phyloP scores from a whole-genome alignment of 768 basidiomycete species.

The Agrocybe pediades region DNA sequence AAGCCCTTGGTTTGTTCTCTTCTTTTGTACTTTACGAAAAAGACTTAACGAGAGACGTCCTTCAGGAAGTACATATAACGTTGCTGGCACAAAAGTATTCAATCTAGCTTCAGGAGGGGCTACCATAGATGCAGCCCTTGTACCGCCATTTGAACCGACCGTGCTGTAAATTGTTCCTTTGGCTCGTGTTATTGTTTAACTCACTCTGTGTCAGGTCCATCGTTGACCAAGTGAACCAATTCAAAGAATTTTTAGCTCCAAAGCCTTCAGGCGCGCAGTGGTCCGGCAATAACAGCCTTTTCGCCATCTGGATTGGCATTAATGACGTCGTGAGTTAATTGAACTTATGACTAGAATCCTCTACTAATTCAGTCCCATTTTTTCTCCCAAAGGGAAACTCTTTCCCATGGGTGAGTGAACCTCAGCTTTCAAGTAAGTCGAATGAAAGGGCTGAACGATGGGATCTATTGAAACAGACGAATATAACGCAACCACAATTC shows the following conservation, averaged over 20 bases:
- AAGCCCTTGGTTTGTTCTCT: conserved; percentile 43
- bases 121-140: conserved; percentile 56
- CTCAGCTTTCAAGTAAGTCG: conserved; percentile 6
- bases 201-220: conserved; percentile 34
- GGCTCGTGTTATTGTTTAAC: not conserved
- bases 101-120: conserved; percentile 62
- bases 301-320: conserved; percentile 68
- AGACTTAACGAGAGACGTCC: not conserved
- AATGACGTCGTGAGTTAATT: conserved; percentile 54
- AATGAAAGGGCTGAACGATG: not conserved
- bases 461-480: conserved; percentile 26
- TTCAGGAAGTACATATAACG: conserved; percentile 59
- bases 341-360: not conserved
- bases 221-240: conserved; percentile 59
- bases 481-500: conserved; percentile 36
- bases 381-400: conserved; percentile 42
- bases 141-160: conserved; percentile 48
- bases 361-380: too few species aligned
- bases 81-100: conserved; percentile 51
- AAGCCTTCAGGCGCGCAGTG: conserved; percentile 50
- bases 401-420: conserved; percentile 43
- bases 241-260: conserved; percentile 42
- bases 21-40: not conserved
- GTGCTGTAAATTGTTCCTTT: conserved; percentile 33
- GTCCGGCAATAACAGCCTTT: conserved; percentile 54